Conservation (phyloP, 345 rosid genomes). For the Orychophragmus violaceus region DNA sequence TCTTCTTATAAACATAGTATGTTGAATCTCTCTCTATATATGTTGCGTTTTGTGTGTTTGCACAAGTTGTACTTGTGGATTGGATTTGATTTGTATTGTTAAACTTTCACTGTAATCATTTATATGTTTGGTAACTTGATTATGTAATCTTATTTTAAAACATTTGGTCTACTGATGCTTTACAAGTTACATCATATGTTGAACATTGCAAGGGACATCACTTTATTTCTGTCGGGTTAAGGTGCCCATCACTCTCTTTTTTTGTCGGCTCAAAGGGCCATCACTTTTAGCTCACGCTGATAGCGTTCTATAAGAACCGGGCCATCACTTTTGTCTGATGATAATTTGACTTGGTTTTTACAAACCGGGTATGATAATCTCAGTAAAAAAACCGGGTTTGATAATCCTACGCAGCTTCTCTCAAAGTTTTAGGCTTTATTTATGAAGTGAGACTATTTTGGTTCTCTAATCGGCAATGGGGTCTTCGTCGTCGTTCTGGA, state of each 20-base stretch:
- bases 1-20: background rate
- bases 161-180: background rate
- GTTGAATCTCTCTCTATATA: background rate
- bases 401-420: too few relatives aligned
- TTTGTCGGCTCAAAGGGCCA: background rate
- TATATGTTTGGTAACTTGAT: background rate
- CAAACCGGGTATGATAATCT: too few relatives aligned
- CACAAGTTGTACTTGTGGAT: background rate
- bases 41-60: background rate
- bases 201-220: background rate
- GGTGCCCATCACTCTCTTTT: background rate
- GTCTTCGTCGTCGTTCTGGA: conserved; percentile 13
- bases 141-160: background rate
- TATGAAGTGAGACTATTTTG: background rate
- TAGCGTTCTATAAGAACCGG: too few relatives aligned
- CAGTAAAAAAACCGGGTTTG: too few relatives aligned
- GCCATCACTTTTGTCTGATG: too few relatives aligned
- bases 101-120: conserved; percentile 1
- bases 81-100: conserved; percentile 7
- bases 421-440: background rate
- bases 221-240: background rate
- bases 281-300: background rate
- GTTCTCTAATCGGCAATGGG: background rate
- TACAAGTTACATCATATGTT: background rate
- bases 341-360: too few relatives aligned